Evolutionary conservation across 106 monocot species (phyloP).

Genomic region (Phalaenopsis aphrodite): DNA sequence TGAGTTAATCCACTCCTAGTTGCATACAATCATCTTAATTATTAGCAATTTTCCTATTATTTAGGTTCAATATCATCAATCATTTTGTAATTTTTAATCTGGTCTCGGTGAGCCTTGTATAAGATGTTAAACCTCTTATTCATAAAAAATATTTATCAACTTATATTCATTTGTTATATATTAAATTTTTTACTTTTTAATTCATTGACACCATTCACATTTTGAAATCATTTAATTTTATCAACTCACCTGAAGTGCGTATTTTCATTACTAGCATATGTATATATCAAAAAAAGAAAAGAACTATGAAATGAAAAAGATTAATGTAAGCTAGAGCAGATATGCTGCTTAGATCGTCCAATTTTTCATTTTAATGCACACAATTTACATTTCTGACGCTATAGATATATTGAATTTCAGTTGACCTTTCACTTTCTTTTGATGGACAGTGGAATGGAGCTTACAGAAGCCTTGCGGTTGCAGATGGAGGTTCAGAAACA

Average conservation of each 20-base stretch:
- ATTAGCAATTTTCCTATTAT: not conserved
- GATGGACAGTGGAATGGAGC: constrained; percentile 30
- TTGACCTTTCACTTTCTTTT: not conserved
- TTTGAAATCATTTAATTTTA: not conserved
- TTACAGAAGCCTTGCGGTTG: constrained; percentile 59
- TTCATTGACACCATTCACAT: too few species aligned
- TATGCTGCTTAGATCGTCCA: not conserved
- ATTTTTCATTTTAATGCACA: not conserved
- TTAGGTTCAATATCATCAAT: not conserved
- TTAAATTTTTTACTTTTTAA: too few species aligned
- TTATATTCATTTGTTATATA: too few species aligned
- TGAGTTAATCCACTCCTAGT: too few species aligned
- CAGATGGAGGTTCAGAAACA: constrained; percentile 77
- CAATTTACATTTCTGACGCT: not conserved
- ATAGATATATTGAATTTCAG: not conserved
- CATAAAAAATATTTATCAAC: too few species aligned
- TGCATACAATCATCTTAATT: not conserved
- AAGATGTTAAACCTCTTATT: not conserved
- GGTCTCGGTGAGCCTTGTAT: not conserved
- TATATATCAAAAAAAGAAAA: not conserved
- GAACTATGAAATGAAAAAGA: not conserved
- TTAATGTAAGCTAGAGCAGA: not conserved
- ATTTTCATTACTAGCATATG: not conserved
- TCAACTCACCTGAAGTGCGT: not conserved
- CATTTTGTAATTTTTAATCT: not conserved